Base-by-base conservation (phyloP, 202 grass and related monocot species). In the Schoenoplectus triqueter region DNA sequence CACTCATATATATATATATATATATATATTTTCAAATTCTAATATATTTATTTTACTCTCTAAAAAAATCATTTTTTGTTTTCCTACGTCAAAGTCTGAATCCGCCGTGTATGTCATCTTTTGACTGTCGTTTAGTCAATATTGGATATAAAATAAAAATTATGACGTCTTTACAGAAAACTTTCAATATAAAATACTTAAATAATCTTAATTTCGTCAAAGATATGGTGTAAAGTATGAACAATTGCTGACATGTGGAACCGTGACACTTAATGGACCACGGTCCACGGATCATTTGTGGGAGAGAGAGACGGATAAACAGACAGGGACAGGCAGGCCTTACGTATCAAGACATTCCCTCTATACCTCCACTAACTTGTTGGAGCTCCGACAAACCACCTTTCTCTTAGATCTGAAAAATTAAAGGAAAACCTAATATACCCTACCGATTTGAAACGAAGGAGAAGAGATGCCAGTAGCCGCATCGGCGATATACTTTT, bases 401-500 rank as follows among this genome's bases (percentile, higher is more conserved):
- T 41, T 69, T 69, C n/a, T 62, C 6, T 70, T 49, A 83, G 81
- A 83, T 83, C 66, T 79, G 15, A 7, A 70, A 17, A 68, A 67
- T 51, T 39, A 39, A 82, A 52, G 5, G 3, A 66, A 82, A 21
- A 52, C 18, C 15, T 41, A 15, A 59, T 41, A 40, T 78, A 59
- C 42, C 73, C 13, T 59, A n/a, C 6, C 42, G 55, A 45, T 79
- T 79, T 79, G 54, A 48, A 82, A 22, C 13, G 14, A 60, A 74
- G 0, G 9, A 73, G 87, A 80, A 86, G 92, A 88, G 88, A 97
- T 97, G 94, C 92, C 94, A 84, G 92, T 97, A 74, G 92, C 91
- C 67, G 94, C 94, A 57, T 97, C 94, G 80, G 94, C 94, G 67
- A 92, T 97, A 82, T 97, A 97, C 85, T 97, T 97, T 90, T 78